Evolutionary conservation across 2,329 filamentous ascomycete species (phyloP).

Genomic region (Ustulina deusta): DNA sequence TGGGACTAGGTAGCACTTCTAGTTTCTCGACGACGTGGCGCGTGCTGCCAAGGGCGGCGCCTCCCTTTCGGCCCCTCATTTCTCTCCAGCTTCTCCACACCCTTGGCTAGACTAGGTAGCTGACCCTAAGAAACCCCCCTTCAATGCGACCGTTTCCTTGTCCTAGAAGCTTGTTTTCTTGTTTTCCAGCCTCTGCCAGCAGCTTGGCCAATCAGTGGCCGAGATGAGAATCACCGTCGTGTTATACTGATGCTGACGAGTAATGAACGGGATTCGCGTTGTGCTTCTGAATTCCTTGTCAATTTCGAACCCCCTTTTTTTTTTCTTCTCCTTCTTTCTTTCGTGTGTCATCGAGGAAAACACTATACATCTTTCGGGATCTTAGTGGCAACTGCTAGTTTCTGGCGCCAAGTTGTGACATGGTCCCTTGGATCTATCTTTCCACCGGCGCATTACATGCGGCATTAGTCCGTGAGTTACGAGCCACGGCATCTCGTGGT

Average conservation of each 20-base stretch:
- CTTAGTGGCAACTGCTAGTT: neutral
- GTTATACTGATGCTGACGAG: neutral
- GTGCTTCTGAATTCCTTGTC: too few species aligned
- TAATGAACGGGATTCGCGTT: neutral
- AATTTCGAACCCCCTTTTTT: too few species aligned
- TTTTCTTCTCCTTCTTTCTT: neutral
- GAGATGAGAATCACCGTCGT: neutral
- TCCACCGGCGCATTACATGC: neutral
- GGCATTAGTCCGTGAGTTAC: neutral
- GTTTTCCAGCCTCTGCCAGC: neutral
- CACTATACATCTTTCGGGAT: neutral
- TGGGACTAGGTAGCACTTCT: neutral
- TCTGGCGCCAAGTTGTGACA: neutral
- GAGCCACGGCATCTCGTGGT: slow-evolving; percentile 1
- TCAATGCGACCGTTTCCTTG: neutral
- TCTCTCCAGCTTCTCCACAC: slow-evolving; percentile 11
- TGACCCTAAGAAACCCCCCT: neutral
- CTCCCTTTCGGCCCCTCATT: slow-evolving; percentile 19
- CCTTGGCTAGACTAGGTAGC: slow-evolving; percentile 6
- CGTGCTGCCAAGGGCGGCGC: slow-evolving; percentile 12
- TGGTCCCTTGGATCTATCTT: neutral
- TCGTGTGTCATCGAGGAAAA: neutral
- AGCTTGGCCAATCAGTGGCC: neutral
- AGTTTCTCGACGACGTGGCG: slow-evolving; percentile 5
- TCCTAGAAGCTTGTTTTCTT: neutral